Evolutionary conservation across 2,329 filamentous ascomycete species (phyloP), one percentile per base, ranked within the genome.

Genomic region (Penicillium sp.): DNA sequence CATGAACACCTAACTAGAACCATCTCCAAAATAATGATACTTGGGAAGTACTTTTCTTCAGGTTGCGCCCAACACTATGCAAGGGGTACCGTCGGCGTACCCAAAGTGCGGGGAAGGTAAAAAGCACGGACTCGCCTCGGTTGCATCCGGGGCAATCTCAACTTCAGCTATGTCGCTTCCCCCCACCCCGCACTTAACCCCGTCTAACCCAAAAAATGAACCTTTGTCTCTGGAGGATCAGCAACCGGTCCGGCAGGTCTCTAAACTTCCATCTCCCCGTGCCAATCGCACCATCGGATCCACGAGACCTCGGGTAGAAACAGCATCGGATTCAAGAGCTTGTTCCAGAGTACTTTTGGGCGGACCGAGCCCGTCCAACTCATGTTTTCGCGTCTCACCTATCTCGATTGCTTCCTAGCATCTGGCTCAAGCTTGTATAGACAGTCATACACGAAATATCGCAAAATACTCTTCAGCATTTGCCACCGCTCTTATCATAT

Each of bases 41-140:
- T 14, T 25, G 27, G 3, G 16, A n/a, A 30, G 31, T 50, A 52
- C 46, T 12, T 19, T 2, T 13, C 30, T 36, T 18, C 28, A 37
- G 30, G 7, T 4, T 11, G 22, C 41, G 12, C 4, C 30, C 30
- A 7, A 10, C 3, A 43, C 36, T 11, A 19, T 3, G 3, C 3
- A 19, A 44, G 25, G 45, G 19, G 57, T 58, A 54, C 27, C 39
- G 12, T 4, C 14, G 25, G 35, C 25, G 49, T 50, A 34, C 35
- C 40, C 3, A 27, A 29, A 54, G 45, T 64, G 62, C 59, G 63
- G 63, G 62, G 62, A 58, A 65, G 22, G 8, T 5, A 25, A 59
- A 59, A 64, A 60, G 58, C 56, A 60, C 50, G 36, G 51, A 52
- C 50, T 25, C 29, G 3, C 39, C 19, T 48, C 52, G 41, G 41